These are phyloP conservation scores for Pseudogymnoascus pannorum DNA, from an alignment of 2,329 filamentous ascomycete genomes.

Conservation along the genomic window DNA sequence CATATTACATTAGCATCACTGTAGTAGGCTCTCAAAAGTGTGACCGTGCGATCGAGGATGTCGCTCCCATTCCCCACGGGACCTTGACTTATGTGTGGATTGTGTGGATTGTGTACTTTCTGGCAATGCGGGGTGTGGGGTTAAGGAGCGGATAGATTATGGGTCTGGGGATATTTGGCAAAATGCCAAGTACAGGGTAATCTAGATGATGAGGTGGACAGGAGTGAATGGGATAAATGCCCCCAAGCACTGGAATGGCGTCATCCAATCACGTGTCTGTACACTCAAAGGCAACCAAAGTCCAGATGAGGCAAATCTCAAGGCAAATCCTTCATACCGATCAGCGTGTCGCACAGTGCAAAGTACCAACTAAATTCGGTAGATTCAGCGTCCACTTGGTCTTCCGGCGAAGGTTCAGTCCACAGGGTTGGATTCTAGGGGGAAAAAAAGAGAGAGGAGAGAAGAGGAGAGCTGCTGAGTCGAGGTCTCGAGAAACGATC, in stretches of 20 bases:
- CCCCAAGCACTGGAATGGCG: not conserved
- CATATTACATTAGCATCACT: too few relatives aligned
- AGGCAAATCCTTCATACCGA: not conserved
- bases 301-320: not conserved
- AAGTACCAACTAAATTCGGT: not conserved
- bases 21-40: not conserved
- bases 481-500: not conserved
- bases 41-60: not conserved
- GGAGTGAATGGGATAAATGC: not conserved
- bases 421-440: not conserved
- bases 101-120: not conserved
- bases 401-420: not conserved
- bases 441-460: not conserved
- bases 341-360: not conserved
- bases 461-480: not conserved
- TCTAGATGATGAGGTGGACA: not conserved
- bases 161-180: not conserved
- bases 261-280: not conserved
- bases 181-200: conserved; percentile 5
- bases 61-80: not conserved
- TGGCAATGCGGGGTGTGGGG: not conserved
- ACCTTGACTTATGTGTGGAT: too few relatives aligned
- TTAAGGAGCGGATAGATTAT: not conserved
- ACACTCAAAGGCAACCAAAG: not conserved
- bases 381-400: not conserved